Base-by-base conservation (phyloP, 495 filamentous ascomycete species). In the Trichoderma reesei region DNA sequence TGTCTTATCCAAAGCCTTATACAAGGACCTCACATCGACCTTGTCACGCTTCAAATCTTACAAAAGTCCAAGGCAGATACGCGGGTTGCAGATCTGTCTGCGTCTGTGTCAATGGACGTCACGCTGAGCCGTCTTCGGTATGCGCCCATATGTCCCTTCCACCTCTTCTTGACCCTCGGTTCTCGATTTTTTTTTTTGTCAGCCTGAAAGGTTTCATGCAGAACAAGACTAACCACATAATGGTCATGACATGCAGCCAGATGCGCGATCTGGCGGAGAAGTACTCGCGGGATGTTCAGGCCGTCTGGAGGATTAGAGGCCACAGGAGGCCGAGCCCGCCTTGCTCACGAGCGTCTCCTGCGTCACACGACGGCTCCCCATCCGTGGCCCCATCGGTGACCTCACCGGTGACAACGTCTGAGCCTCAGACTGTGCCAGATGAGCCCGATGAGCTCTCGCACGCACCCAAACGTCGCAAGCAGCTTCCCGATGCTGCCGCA, bases 211-310 rank as follows among this genome's bases (percentile, higher is more conserved):
- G 31, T 7, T 48, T 8, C 16, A 26, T 18, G n/a, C n/a, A n/a
- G n/a, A n/a, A n/a, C n/a, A n/a, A 48, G 16, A 36, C 56, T 60
- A 38, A 60, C 33, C 20, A 38, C 18, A n/a, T 39, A 3, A 31
- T 39, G 14, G 3, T 39, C 11, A 1, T 8, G 7, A 38, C 3
- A 2, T 61, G 36, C 13, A 61, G 59, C 16, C 39, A 61, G 39
- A 61, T 61, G 33, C 59, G 88, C 86, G 33, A 91, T 86, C 3
- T 78, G 72, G 38, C 83, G 70, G 39, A 91, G 79, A 14, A 92
- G 77, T 39, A 26, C 36, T 61, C 59, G 8, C 34, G 18, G 1
- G 59, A 61, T 38, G 36, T 61, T 39, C 36, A 61, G 31, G 36
- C 33, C 1, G 20, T 61, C n/a, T 61, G 59, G 59, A 56, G n/a